Conservation (phyloP, 2,329 filamentous ascomycete genomes). For the Phoma sp. region DNA sequence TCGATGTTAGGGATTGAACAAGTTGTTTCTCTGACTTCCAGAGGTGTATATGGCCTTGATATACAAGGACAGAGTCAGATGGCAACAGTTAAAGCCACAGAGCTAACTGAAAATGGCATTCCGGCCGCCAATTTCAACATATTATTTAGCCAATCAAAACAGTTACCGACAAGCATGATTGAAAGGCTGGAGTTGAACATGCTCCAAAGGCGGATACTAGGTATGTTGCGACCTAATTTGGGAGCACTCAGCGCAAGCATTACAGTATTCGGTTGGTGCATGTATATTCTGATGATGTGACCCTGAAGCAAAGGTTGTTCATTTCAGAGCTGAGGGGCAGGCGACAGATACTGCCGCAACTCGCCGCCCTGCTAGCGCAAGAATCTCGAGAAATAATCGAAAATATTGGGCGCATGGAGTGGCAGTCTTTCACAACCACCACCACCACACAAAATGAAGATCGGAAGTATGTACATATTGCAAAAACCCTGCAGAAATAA, state of each 20-base stretch:
- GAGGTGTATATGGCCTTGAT: neutral
- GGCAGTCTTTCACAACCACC: conserved; percentile 18
- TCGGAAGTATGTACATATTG: conserved; percentile 48
- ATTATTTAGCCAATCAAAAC: conserved; percentile 4
- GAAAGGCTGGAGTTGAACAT: neutral
- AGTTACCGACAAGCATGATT: neutral
- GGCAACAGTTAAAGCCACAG: neutral
- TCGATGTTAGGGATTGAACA: neutral
- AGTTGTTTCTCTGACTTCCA: neutral
- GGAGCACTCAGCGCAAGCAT: neutral
- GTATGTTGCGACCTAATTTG: neutral
- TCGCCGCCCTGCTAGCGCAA: neutral
- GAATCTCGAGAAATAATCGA: conserved; percentile 32
- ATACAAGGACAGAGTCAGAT: conserved; percentile 4
- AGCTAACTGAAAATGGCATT: conserved; percentile 7
- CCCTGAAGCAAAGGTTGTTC: neutral
- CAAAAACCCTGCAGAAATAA: no score
- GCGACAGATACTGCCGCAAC: neutral
- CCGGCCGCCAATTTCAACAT: neutral
- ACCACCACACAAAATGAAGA: conserved; percentile 45
- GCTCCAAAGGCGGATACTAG: neutral
- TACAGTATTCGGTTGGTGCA: neutral
- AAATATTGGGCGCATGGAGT: conserved; percentile 30
- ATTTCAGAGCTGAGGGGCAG: neutral
- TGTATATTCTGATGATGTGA: neutral